Evolutionary conservation across 2,329 filamentous ascomycete genomes (phyloP), one percentile per base, ranked within the genome.

Genomic region (Daldinia eschscholtzii): DNA sequence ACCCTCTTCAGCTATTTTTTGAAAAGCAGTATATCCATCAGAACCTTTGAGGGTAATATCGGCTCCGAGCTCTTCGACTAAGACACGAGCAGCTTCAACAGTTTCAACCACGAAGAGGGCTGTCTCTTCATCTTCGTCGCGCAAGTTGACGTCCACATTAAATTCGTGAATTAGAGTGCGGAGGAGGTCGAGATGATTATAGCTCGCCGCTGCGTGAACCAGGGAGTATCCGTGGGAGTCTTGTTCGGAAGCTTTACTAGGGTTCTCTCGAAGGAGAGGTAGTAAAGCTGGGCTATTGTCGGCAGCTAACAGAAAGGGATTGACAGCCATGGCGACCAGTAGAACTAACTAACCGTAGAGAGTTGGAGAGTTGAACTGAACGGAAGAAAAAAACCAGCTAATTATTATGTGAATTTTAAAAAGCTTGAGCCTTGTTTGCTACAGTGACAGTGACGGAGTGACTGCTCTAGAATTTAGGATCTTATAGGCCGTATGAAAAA

Each of bases 181-280:
- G 15, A 98, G 86, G 15, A 99, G 89, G 62, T 92, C 88, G 39
- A 93, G 82, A 78, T 98, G 94, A 78, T 91, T 92, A 85, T 98
- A 99, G 73, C 94, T 98, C 18, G 93, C 91, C 15, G 95, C 93
- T 59, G 96, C 96, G 81, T 99, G 96, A 56, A 98, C 84, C 28
- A 98, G 89, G 53, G 94, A 97, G 83, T 99, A 99, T 76, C 96
- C 96, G 77, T 98, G 92, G 67, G 92, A 89, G 80, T 99, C 96
- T 82, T 97, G 93, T 59, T 87, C 83, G 2, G 90, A 87, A 61
- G 96, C 95, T 60, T 97, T 84, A n/a, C 88, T 81, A 37, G 93
- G 93, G 73, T 93, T 88, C 68, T 89, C 84, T 70, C 88, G 87
- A 59, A 99, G 89, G 73, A 94, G 88, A 65, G 89, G 84, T 69